Conservation (phyloP, 208 protist genomes). For the Vickermania ingenoplastis region DNA sequence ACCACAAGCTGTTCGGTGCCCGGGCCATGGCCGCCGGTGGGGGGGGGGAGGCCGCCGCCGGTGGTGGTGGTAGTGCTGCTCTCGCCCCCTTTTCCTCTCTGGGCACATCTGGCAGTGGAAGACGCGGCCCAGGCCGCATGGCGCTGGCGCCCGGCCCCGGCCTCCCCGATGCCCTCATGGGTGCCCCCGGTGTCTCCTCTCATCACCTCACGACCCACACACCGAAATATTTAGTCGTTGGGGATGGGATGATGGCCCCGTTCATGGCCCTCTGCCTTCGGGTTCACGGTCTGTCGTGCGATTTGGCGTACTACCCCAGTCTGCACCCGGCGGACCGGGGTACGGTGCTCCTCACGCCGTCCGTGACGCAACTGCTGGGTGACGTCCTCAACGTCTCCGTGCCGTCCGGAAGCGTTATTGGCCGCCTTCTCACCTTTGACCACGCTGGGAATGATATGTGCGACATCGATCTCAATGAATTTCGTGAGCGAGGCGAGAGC, state of each 20-base stretch:
- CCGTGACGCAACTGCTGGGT: slow-evolving; percentile 86
- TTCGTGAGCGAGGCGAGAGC: slow-evolving; percentile 87
- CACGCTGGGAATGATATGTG: slow-evolving; percentile 89
- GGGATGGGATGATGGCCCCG: slow-evolving; percentile 84
- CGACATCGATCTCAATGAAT: slow-evolving; percentile 88
- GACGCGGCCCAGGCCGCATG: neutral
- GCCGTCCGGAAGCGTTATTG: slow-evolving; percentile 83
- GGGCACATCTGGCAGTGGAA: slow-evolving; percentile 6
- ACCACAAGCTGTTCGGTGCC: neutral
- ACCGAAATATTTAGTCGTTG: slow-evolving; percentile 83
- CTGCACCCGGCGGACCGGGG: slow-evolving; percentile 71
- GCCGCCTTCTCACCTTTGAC: slow-evolving; percentile 83
- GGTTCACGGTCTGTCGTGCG: slow-evolving; percentile 80
- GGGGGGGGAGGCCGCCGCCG: too few relatives aligned
- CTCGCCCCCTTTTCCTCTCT: too few relatives aligned
- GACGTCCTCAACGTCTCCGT: slow-evolving; percentile 88
- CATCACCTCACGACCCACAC: slow-evolving; percentile 33
- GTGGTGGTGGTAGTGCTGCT: too few relatives aligned
- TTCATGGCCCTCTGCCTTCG: slow-evolving; percentile 90
- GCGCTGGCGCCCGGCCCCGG: slow-evolving; percentile 7
- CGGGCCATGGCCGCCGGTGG: neutral
- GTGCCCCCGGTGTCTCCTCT: slow-evolving; percentile 40
- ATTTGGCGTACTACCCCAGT: slow-evolving; percentile 65
- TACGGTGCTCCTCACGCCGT: slow-evolving; percentile 83
- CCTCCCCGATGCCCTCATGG: slow-evolving; percentile 44